phyloP scores from a whole-genome alignment of 768 basidiomycete genomes.

The Xanthoconium stramineum region DNA sequence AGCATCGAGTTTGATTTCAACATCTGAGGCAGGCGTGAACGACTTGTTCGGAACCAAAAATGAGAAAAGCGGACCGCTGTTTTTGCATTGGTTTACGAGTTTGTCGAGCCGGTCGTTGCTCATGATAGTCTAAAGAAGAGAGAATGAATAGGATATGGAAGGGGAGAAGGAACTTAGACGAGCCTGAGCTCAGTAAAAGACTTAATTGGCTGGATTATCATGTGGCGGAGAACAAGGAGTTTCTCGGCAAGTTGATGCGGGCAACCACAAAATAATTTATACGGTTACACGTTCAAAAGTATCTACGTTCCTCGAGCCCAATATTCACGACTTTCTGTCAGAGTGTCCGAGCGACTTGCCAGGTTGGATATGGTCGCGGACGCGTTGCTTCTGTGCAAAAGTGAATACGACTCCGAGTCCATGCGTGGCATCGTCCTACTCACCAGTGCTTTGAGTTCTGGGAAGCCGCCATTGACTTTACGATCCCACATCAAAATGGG shows the following conservation, averaged over 20 bases:
- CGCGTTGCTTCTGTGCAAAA: slow-evolving; percentile 72
- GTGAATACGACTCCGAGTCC: slow-evolving; percentile 6
- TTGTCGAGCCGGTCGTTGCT: slow-evolving; percentile 54
- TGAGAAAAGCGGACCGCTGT: slow-evolving; percentile 45
- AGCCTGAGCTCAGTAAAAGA: slow-evolving; percentile 23
- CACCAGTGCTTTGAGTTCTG: slow-evolving; percentile 83
- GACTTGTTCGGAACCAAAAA: slow-evolving; percentile 2
- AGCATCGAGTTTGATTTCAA: slow-evolving; percentile 78
- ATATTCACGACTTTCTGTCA: slow-evolving; percentile 48
- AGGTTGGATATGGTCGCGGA: slow-evolving; percentile 81
- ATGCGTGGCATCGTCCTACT: slow-evolving; percentile 25
- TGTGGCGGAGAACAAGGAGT: slow-evolving; percentile 17
- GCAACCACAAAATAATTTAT: slow-evolving; percentile 4
- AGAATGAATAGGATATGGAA: slow-evolving; percentile 9
- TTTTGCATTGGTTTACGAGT: slow-evolving; percentile 64
- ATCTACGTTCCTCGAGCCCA: not conserved
- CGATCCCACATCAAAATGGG: slow-evolving; percentile 79
- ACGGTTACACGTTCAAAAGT: slow-evolving; percentile 4
- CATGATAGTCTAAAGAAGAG: slow-evolving; percentile 39
- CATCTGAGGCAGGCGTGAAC: slow-evolving; percentile 45
- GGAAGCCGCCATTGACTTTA: slow-evolving; percentile 88
- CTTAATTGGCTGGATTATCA: slow-evolving; percentile 13
- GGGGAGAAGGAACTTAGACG: slow-evolving; percentile 13
- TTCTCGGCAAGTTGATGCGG: slow-evolving; percentile 3
- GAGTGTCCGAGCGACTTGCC: slow-evolving; percentile 85